Percentiles rank a stretch among this genome's conserved stretches.
phyloP scores from a whole-genome alignment of 2,329 filamentous ascomycete species.

The Ophiocordyceps camponoti-floridani region DNA sequence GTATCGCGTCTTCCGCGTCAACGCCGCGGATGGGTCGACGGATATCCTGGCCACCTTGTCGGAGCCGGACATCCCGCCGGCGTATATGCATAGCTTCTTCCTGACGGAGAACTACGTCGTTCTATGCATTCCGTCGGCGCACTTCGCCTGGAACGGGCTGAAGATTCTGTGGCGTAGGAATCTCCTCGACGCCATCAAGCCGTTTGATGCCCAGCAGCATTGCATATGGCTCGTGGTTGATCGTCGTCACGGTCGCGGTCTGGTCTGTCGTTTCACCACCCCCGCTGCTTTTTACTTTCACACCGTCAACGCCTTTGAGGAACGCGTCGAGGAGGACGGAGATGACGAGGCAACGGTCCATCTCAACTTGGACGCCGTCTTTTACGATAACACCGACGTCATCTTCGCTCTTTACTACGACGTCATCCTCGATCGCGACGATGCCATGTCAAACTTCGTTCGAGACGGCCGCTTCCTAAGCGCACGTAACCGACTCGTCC shows the following conservation, averaged over 20 bases:
- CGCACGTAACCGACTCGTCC: conserved; percentile 18
- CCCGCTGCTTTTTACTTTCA: conserved; percentile 65
- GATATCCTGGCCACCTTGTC: conserved; percentile 52
- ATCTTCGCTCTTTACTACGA: conserved; percentile 53
- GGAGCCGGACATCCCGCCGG: conserved; percentile 28
- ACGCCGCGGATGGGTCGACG: conserved; percentile 43
- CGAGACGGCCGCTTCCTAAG: conserved; percentile 19
- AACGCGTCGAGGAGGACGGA: conserved; percentile 20
- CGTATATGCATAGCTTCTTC: conserved; percentile 75
- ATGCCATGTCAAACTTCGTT: conserved; percentile 24
- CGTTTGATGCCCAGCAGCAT: conserved; percentile 36
- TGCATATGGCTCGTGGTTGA: conserved; percentile 63
- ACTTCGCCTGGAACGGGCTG: conserved; percentile 37
- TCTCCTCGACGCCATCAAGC: conserved; percentile 47
- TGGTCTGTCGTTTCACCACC: conserved; percentile 52
- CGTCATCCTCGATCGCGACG: conserved; percentile 37
- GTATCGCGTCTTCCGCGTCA: conserved; percentile 54
- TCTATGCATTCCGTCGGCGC: conserved; percentile 53
- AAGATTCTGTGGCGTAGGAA: conserved; percentile 48
- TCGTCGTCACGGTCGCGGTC: conserved; percentile 37
- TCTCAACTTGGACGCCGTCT: conserved; percentile 46
- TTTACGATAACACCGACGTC: conserved; percentile 47
- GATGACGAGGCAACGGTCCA: conserved; percentile 14
- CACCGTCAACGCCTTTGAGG: conserved; percentile 59
- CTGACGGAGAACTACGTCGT: conserved; percentile 53